These are phyloP conservation scores for Celoporthe dispersa DNA, from an alignment of 2,329 filamentous ascomycete genomes.

Conservation along the genomic window DNA sequence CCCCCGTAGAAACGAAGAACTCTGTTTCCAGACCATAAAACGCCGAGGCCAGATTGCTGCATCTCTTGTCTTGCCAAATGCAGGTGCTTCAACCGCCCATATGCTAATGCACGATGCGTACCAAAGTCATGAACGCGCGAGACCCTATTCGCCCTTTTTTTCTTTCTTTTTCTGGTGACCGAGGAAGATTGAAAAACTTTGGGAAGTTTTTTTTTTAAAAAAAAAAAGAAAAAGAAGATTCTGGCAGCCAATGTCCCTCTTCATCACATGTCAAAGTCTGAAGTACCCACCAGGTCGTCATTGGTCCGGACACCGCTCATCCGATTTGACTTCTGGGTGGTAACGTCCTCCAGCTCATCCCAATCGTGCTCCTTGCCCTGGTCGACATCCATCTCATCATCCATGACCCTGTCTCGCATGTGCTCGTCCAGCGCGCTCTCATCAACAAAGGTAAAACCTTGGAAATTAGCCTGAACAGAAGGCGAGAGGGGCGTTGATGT, in stretches of 20 bases:
- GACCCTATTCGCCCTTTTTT: constrained; percentile 21
- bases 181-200: constrained; percentile 4
- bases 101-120: constrained; percentile 32
- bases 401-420: constrained; percentile 61
- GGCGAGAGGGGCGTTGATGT: constrained; percentile 92
- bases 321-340: constrained; percentile 56
- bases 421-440: constrained; percentile 93
- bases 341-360: constrained; percentile 62
- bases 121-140: constrained; percentile 27
- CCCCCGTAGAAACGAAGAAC: constrained; percentile 17
- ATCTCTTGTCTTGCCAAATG: constrained; percentile 28
- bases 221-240: constrained; percentile 13
- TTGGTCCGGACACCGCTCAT: constrained; percentile 68
- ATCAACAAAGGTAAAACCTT: constrained; percentile 98
- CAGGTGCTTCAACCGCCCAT: constrained; percentile 30
- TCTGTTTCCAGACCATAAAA: constrained; percentile 29
- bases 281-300: constrained; percentile 66
- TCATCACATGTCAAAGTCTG: constrained; percentile 66
- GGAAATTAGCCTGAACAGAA: constrained; percentile 96
- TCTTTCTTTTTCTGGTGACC: constrained; percentile 14
- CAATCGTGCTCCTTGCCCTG: constrained; percentile 56
- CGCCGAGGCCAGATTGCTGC: constrained; percentile 29
- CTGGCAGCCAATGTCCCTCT: constrained; percentile 19
- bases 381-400: constrained; percentile 62
- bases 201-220: constrained; percentile 2